phyloP scores from a whole-genome alignment of 2,329 filamentous ascomycete genomes.

The Xenosphaeropsis pyriputrescens region DNA sequence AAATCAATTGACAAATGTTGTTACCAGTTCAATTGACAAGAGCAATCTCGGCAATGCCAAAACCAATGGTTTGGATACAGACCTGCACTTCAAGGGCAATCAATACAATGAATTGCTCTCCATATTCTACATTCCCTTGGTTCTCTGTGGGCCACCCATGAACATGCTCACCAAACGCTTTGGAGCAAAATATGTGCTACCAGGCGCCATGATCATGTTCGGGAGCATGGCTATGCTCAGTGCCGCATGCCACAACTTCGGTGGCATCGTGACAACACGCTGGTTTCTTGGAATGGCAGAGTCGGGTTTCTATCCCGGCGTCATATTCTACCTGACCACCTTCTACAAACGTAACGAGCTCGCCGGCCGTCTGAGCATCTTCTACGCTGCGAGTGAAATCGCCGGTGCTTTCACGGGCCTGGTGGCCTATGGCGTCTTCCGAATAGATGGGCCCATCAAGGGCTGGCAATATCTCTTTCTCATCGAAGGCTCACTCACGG shows the following conservation, averaged over 20 bases:
- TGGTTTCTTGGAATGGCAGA: conserved; percentile 36
- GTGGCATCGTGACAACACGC: conserved; percentile 29
- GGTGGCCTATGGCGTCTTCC: conserved; percentile 31
- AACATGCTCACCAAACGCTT: conserved; percentile 52
- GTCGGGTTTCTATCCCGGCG: conserved; percentile 34
- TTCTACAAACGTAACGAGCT: conserved; percentile 47
- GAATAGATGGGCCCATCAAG: conserved; percentile 27
- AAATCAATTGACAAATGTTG: too few species aligned
- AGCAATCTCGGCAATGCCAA: conserved; percentile 40
- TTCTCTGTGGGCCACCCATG: conserved; percentile 53
- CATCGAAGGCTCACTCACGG: conserved; percentile 21
- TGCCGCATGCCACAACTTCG: conserved; percentile 30
- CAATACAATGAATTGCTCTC: conserved; percentile 57
- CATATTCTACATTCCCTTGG: conserved; percentile 65
- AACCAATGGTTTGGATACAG: conserved; percentile 32
- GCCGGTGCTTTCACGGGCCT: conserved; percentile 47
- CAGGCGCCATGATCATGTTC: conserved; percentile 41
- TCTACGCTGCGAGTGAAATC: conserved; percentile 39
- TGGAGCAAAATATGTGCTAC: conserved; percentile 48
- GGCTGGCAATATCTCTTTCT: conserved; percentile 54
- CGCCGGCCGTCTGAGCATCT: conserved; percentile 41
- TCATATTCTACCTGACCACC: conserved; percentile 43
- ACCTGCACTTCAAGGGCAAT: conserved; percentile 39
- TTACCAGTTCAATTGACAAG: conserved; percentile 23
- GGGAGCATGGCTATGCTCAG: conserved; percentile 33